Evolutionary conservation across 2,329 filamentous ascomycete species (phyloP).

Genomic region (Hypoxylon sp.): DNA sequence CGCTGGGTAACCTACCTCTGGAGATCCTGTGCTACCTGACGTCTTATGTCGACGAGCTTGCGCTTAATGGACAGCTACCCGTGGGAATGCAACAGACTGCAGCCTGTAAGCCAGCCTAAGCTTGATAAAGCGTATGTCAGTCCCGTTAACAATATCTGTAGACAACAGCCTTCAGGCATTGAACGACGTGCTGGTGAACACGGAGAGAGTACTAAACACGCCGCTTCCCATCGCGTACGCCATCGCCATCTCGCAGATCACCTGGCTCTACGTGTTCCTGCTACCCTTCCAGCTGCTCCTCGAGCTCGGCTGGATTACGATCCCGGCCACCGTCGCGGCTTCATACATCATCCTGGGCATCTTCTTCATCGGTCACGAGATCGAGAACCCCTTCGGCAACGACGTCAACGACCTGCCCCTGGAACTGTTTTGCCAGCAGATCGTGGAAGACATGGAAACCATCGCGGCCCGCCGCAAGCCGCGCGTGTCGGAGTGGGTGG

Average conservation of each 20-base stretch:
- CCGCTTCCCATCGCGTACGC: slow-evolving; percentile 85
- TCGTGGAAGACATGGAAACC: slow-evolving; percentile 79
- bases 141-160: slow-evolving; percentile 50
- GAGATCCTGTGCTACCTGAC: slow-evolving; percentile 82
- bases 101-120: slow-evolving; percentile 53
- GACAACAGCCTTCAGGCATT: slow-evolving; percentile 71
- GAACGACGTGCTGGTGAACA: slow-evolving; percentile 78
- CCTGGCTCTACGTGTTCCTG: slow-evolving; percentile 84
- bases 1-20: slow-evolving; percentile 84
- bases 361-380: slow-evolving; percentile 78
- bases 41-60: slow-evolving; percentile 72
- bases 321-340: slow-evolving; percentile 77
- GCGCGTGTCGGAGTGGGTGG: slow-evolving; percentile 62
- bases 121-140: neutral
- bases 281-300: slow-evolving; percentile 83
- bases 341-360: slow-evolving; percentile 88
- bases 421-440: slow-evolving; percentile 80
- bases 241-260: slow-evolving; percentile 87
- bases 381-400: slow-evolving; percentile 86
- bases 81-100: slow-evolving; percentile 70
- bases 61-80: slow-evolving; percentile 66
- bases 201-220: slow-evolving; percentile 83
- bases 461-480: slow-evolving; percentile 71
- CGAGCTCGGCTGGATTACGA: slow-evolving; percentile 76
- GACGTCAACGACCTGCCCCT: slow-evolving; percentile 86